Base-by-base conservation (phyloP, 352 stramenopile genomes). In the Phytophthora brassicae region DNA sequence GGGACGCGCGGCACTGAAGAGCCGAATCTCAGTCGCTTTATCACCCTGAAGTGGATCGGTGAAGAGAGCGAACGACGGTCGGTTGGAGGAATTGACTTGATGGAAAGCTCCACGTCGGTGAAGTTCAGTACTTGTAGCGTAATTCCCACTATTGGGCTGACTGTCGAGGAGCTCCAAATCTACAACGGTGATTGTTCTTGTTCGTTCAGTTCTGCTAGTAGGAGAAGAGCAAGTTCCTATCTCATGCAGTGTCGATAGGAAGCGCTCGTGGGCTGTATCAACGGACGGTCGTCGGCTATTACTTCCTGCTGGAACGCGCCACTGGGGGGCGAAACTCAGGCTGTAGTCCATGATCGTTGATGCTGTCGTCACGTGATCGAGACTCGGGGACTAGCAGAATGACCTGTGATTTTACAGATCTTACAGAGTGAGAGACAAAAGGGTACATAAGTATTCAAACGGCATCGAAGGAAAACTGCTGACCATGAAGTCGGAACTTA, bases 21-120 rank as follows among this genome's bases (percentile, higher is more conserved):
- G 35, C 6, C 57, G 54, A 45, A 81, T 68, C 29, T 81, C 60
- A 1, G 46, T 58, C 14, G 59, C 59, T 29, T 60, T 62, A 26
- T 74, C 58, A 13, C 57, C 58, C 57, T 81, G 66, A 12, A 77
- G 54, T 26, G 56, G 58, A 45, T 81, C 69, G 24, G 73, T 81
- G 58, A 69, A 74, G 13, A 75, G 52, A 29, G 65, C 41, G 31
- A 81, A 67, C 20, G 47, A 57, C 36, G 64, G 54, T 3, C 49
- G 42, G 31, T 75, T 67, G 23, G 61, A 69, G 7, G 56, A 66
- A 23, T 70, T 70, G n/a, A 66, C 16, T 39, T 70, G 63, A 9
- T 58, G 43, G 8, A 58, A 53, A 36, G 50, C 57, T 12, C 26
- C 29, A 29, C 36, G 62, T 17, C 45, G 48, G 7, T 70, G 49